Conservation (phyloP, 495 filamentous ascomycete genomes). For the Usnea hakonensis region DNA sequence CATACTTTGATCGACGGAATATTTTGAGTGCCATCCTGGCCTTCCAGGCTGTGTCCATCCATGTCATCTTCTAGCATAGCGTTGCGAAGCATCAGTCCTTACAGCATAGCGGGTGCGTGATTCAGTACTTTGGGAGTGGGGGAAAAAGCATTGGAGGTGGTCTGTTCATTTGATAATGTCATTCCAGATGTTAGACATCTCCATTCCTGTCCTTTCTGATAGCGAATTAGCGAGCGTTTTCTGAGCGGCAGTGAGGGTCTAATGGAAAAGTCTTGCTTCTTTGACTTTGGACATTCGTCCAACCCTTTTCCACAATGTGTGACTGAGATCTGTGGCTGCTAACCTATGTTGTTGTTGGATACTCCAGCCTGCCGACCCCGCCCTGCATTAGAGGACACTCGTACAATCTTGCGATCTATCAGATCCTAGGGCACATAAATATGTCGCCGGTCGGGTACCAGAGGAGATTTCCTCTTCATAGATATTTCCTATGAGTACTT, state of each 20-base stretch:
- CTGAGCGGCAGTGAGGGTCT: constrained; percentile 4
- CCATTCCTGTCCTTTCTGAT: constrained; percentile 23
- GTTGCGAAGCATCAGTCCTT: constrained; percentile 15
- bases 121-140: background rate
- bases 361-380: no score
- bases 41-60: background rate
- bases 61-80: constrained; percentile 13
- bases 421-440: no score
- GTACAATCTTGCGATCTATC: background rate
- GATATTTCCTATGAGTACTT: background rate
- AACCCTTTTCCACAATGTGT: background rate
- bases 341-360: background rate
- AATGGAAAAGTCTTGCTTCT: constrained; percentile 6
- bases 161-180: constrained; percentile 15
- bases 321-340: background rate
- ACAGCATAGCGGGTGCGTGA: constrained; percentile 8
- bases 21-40: background rate
- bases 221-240: constrained; percentile 24
- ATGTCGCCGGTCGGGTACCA: no score
- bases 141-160: constrained; percentile 15
- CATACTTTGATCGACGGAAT: background rate
- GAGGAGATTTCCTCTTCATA: background rate
- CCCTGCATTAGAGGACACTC: background rate
- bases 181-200: constrained; percentile 3
- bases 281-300: background rate